Base-by-base conservation (phyloP, 805 yeast genomes). In the Saccharomycopsis fibuligera region DNA sequence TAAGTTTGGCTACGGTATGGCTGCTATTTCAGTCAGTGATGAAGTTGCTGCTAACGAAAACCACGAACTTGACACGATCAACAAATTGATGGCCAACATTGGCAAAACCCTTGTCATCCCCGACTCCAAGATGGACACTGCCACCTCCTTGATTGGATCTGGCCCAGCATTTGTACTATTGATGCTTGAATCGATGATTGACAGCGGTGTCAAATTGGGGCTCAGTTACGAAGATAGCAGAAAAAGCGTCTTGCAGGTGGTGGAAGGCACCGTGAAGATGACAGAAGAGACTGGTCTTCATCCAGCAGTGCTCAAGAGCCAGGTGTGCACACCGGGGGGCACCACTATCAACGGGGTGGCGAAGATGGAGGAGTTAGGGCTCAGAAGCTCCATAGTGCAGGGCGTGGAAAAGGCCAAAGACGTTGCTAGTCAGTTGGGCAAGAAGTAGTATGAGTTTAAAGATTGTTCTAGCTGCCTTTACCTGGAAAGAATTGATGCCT, bases 251-350 rank as follows among this genome's bases (percentile, higher is more conserved):
- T 86, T 95, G 25, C 91, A 89, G 67, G 96, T 91, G 17, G 74
- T 89, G 79, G 90, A 84, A 64, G 99, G 99, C 22, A 86, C 97
- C 12, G 91, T 93, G 14, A 81, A 80, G 66, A 86, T 93, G 96
- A 90, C 83, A 1, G 76, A 82, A 54, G 77, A 79, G 56, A 81
- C 89, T 9, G 89, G 87, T 2, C 78, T 74, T 39, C 96, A 91
- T 61, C 99, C 99, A 9, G 91, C 93, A 17, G 87, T 77, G 10
- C 74, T 93, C 63, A 86, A 86, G 62, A 81, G 85, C 62, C 83
- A 81, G 58, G 93, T 93, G 6, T 89, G 96, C 62, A 93, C 99
- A 0, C 99, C 99, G 22, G 99, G 93, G 27, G 99, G 99, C 30
- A 90, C 97, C 44, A 93, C 99, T 3, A 93, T 93, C 63, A 96